Base-by-base conservation (phyloP, 345 rosid genomes). In the Lepidium sativum region DNA sequence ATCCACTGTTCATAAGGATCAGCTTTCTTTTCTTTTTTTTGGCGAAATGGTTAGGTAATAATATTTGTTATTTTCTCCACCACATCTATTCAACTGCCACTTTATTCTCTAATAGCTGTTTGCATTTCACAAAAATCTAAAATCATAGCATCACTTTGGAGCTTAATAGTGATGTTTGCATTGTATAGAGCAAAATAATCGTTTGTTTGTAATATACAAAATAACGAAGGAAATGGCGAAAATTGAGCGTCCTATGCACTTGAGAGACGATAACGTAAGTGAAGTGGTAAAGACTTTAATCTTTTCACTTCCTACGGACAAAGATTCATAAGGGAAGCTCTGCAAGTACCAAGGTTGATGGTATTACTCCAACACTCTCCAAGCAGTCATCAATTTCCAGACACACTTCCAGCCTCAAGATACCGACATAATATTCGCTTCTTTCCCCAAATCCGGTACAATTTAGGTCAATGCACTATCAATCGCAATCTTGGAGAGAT, bases 321-420 rank as follows among this genome's bases (percentile, higher is more conserved):
- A 40, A 15, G 75, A 71, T 9, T 80, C 75, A 73, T 20, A 75
- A 6, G 75, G 57, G 0, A 17, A 62, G 10, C 58, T 82, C 23
- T 69, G 68, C 64, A 77, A 70, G n/a, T 80, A 79, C 52, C 75
- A 82, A n/a, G 82, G 85, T 4, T 85, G 63, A 45, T 56, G 64
- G 71, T 67, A 67, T 12, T 55, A 67, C 60, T 3, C 38, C 70
- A 6, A 71, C 75, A 50, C 68, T 56, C 68, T 82, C 3, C 73
- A 65, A 64, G 79, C 75, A 1, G 77, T 82, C n/a, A 7, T 76
- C 2, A 15, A 71, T 9, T 78, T 73, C 62, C 81, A 80, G 8
- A 63, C 13, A 4, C 54, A 73, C 47, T 85, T 81, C 42, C 65
- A 71, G 38, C 78, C 83, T 23, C 62, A 54, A 1, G 67, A 68